Base-by-base conservation (phyloP, 2,329 filamentous ascomycete genomes). In the Graphilbum fragrans region DNA sequence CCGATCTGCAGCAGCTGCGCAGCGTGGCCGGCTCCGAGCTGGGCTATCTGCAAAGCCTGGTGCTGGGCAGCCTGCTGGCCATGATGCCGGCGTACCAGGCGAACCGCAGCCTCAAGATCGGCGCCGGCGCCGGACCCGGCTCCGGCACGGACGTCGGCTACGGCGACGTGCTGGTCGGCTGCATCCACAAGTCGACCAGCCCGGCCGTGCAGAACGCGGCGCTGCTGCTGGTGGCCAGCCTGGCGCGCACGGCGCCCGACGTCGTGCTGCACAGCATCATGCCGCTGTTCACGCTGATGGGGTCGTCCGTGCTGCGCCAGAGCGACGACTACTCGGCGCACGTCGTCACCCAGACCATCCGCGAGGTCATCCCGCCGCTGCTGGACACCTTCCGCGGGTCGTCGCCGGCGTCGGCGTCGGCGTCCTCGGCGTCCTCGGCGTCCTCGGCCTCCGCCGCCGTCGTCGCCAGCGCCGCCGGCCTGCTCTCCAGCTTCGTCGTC, bases 231-330 rank as follows among this genome's bases (percentile, higher is more conserved):
- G 85, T 96, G 44, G 87, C 90, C 20, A 82, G 80, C 43, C 69
- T 98, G 33, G 90, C 92, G 19, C 82, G 82, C 32, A 84, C 88
- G 50, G 86, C 86, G 0, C 92, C 93, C 0, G 88, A 94, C 57
- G 67, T 94, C 37, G 86, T 98, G 3, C 70, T 98, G 43, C 90
- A 98, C 62, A 95, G 87, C 52, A 86, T 98, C 41, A 98, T 98
- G 92, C 92, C 92, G 12, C 90, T 98, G 40, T 98, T 98, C 63
- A 96, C 92, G 0, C 95, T 96, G 57, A 95, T 96, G 81, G 87
- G 90, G 34, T 83, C 82, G 35, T 94, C 86, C 4, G 81, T 95
- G 18, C 72, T 98, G 38, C 80, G 85, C 38, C 90, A 95, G 62
- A 86, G 86, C 52, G 93, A 98, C 53, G 90, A 96, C 52, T 96